Evolutionary conservation across 1,284 basidiomycete species (phyloP).

Genomic region (Sporisorium exsertum): DNA sequence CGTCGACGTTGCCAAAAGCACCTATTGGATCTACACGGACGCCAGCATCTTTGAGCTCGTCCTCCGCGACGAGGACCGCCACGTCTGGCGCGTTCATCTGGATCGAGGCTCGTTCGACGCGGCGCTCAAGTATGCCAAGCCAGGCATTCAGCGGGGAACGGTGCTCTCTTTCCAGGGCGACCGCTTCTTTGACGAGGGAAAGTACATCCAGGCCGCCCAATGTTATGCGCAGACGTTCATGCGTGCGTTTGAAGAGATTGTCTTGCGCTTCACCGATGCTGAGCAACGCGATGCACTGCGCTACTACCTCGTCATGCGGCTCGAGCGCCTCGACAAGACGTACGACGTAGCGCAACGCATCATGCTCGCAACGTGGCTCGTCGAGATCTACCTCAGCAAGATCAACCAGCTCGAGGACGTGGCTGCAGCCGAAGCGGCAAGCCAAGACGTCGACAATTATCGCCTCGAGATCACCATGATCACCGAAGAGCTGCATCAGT

Average conservation of each 20-base stretch:
- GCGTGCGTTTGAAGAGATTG: conserved; percentile 89
- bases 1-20: conserved; percentile 84
- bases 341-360: conserved; percentile 87
- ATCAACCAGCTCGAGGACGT: conserved; percentile 95
- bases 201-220: conserved; percentile 91
- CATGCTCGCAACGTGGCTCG: conserved; percentile 98
- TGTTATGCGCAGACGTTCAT: conserved; percentile 79
- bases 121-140: conserved; percentile 85
- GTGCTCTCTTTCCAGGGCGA: conserved; percentile 87
- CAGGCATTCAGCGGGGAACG: conserved; percentile 83
- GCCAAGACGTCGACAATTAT: conserved; percentile 87
- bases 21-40: conserved; percentile 95
- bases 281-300: conserved; percentile 92
- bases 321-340: conserved; percentile 83
- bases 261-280: conserved; percentile 87
- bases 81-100: conserved; percentile 93
- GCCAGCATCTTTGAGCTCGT: conserved; percentile 89
- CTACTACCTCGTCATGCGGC: conserved; percentile 86
- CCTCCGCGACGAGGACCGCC: conserved; percentile 86
- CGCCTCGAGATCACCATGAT: conserved; percentile 83
- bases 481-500: conserved; percentile 91
- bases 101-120: conserved; percentile 81
- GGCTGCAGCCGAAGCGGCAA: conserved; percentile 78
- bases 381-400: conserved; percentile 96
- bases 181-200: conserved; percentile 82